Conservation (phyloP, 176 grass and related monocot genomes). For the Carex scoparia region DNA sequence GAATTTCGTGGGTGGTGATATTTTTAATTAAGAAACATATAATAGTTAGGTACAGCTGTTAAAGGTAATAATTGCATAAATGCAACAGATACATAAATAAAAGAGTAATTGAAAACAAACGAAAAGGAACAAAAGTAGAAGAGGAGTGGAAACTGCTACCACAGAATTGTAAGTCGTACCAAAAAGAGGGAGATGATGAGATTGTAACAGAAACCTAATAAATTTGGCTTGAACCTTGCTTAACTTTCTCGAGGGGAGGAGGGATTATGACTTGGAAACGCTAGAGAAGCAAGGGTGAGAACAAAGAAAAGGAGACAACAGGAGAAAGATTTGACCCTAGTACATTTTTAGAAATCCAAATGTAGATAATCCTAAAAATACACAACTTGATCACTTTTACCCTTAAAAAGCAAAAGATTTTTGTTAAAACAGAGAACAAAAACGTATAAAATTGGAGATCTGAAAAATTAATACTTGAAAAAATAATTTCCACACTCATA, state of each 20-base stretch:
- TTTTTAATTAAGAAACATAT: neutral
- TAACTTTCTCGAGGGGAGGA: neutral
- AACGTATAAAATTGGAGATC: neutral
- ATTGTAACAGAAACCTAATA: constrained; percentile 7
- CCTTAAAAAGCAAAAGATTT: neutral
- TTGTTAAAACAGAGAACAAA: constrained; percentile 3
- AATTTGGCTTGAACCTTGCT: neutral
- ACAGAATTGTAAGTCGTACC: neutral
- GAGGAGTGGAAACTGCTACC: neutral
- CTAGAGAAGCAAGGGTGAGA: constrained; percentile 4
- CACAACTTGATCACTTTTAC: neutral
- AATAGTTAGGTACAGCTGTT: neutral
- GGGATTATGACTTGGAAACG: neutral
- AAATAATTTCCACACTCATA: neutral
- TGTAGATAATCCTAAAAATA: constrained; percentile 17
- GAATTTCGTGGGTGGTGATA: neutral
- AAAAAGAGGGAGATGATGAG: neutral
- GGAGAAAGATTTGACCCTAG: constrained; percentile 17
- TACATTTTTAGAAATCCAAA: constrained; percentile 29
- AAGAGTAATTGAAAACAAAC: neutral
- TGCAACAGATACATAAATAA: neutral
- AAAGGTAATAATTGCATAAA: neutral
- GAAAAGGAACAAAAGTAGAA: neutral
- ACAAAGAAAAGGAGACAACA: neutral
- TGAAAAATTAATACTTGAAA: neutral